These are phyloP conservation scores for Coniochaeta hoffmannii DNA, from an alignment of 2,329 filamentous ascomycete genomes.

Conservation along the genomic window DNA sequence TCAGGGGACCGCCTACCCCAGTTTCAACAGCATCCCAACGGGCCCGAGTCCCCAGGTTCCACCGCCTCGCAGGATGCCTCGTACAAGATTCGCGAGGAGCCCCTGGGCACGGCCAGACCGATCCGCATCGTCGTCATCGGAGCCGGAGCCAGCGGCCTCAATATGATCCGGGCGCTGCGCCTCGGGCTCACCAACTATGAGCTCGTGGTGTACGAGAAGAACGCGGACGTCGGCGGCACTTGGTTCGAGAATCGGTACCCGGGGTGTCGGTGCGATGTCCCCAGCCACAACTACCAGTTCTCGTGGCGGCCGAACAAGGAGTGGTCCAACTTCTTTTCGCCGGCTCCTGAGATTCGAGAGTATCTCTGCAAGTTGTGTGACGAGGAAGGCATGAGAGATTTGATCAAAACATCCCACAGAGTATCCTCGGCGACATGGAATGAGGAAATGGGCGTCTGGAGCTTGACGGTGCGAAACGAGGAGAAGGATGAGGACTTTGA, in stretches of 20 bases:
- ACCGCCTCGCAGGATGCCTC: conserved; percentile 10
- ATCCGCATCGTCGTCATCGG: conserved; percentile 37
- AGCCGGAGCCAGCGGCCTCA: conserved; percentile 36
- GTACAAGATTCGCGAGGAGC: conserved; percentile 28
- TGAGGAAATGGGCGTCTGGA: conserved; percentile 33
- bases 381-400: conserved; percentile 36
- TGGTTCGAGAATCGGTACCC: conserved; percentile 55
- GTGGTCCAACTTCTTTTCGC: conserved; percentile 51
- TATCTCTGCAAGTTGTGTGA: conserved; percentile 43
- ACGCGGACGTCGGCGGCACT: conserved; percentile 45
- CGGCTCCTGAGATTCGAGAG: conserved; percentile 44
- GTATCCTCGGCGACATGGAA: conserved; percentile 37
- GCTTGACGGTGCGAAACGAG: conserved; percentile 30
- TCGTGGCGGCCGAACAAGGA: conserved; percentile 51
- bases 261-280: conserved; percentile 48
- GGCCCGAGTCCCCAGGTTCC: conserved; percentile 3
- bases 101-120: conserved; percentile 29
- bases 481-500: conserved; percentile 29
- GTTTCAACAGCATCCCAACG: not conserved
- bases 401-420: conserved; percentile 34
- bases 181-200: conserved; percentile 34
- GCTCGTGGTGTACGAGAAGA: conserved; percentile 48
- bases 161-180: conserved; percentile 36
- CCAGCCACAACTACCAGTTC: conserved; percentile 56
- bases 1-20: not conserved